Evolutionary conservation across 495 filamentous ascomycete species (phyloP), one percentile per base, ranked within the genome.

Genomic region (Penicillium taxi): DNA sequence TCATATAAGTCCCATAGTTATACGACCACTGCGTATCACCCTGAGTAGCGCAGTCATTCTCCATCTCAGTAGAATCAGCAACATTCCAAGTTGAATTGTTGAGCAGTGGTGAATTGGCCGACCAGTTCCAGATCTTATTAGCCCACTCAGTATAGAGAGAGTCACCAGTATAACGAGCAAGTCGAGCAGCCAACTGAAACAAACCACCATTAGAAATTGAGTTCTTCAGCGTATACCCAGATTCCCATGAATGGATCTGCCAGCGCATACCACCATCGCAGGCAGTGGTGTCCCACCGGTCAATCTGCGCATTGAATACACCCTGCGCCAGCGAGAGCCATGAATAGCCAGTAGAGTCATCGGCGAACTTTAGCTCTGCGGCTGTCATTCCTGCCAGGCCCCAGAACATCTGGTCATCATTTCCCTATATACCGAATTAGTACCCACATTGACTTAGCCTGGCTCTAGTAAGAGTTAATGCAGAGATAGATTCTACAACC

Each of bases 311-410:
- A 48, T 87, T 83, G 64, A 84, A 86, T 8, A 84, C 83, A 35
- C 75, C 80, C 66, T 88, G 82, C 7, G 81, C 84, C 1, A 90
- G 71, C 4, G 77, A 72, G 29, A 84, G 66, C 81, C 78, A 86
- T 41, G 79, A 79, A 17, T 74, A 78, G 45, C 76, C 47, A 37
- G 25, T 72, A 0, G 33, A 16, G 24, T 48, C 48, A 20, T 70
- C 64, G 41, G 71, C 61, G 41, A 69, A 71, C 17, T 66, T 60
- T 27, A 59, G 43, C 42, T 77, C 73, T 18, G 72, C 73, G 17
- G 72, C 73, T n/a, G 62, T 61, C 61, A 77, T 69, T 25, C 70
- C 73, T 5, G 70, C 67, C 41, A 70, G 50, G n/a, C 63, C 73
- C 73, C 73, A 77, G 54, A 74, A 74, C 32, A 61, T 59, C 50